Base-by-base conservation (phyloP, 2,329 filamentous ascomycete genomes). In the Calonectria naviculata region DNA sequence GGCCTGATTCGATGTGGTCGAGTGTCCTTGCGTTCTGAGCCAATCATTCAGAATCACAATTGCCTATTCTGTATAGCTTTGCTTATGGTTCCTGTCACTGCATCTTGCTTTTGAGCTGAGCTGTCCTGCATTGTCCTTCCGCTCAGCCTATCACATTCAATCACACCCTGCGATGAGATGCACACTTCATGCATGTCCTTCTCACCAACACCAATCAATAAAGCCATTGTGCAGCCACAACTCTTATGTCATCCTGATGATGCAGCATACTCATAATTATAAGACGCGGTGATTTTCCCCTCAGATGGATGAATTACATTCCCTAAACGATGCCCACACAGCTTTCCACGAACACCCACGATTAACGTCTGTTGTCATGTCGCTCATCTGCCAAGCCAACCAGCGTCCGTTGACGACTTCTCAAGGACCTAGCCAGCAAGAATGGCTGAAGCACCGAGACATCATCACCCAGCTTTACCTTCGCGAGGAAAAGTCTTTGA, bases 381-480 rank as follows among this genome's bases (percentile, higher is more conserved):
- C 52, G 28, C 26, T 60, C 15, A 24, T 28, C 15, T 5, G 5
- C 4, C 12, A 19, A 5, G 8, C 65, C 4, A 15, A 10, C 3
- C 44, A 52, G 10, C 36, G 3, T 1, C 28, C 12, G 9, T 13
- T 19, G n/a, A 17, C 4, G 10, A 36, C 12, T 26, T 13, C 58
- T 38, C 36, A 54, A 62, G 68, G 67, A 10, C 67, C 52, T 9
- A 60, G 29, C 34, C 54, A 42, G 46, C 36, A 38, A 13, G 54
- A 42, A 26, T 69, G 67, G 67, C 15, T 13, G 17, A 31, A 31
- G 9, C 31, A 52, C 17, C 21, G 62, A 31, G 34, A 29, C 26
- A 29, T 34, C 9, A 41, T 67, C 21, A 66, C 64, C n/a, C 24
- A 34, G 26, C 58, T 62, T 31, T 60, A 67, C 41, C 49, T 70